Evolutionary conservation across 2,329 filamentous ascomycete genomes (phyloP).

Genomic region (Zymoseptoria crescenta): DNA sequence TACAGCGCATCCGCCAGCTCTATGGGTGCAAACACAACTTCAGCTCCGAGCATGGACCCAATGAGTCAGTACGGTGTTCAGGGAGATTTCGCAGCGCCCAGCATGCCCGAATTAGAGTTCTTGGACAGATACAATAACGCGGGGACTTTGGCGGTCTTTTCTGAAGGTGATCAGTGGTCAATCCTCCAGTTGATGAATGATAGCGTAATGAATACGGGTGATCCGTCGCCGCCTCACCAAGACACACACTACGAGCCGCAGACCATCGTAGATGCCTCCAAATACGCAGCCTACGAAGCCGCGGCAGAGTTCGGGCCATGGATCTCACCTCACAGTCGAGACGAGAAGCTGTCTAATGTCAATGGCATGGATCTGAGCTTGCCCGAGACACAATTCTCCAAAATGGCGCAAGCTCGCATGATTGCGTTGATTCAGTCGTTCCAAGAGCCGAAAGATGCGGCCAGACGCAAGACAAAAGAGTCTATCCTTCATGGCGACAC

Average conservation of each 20-base stretch:
- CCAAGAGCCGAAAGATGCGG: conserved; percentile 68
- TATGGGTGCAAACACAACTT: conserved; percentile 17
- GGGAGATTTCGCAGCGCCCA: conserved; percentile 12
- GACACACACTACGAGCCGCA: conserved; percentile 15
- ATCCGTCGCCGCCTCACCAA: conserved; percentile 19
- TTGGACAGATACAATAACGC: conserved; percentile 40
- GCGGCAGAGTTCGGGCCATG: not conserved
- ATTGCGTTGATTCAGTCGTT: conserved; percentile 74
- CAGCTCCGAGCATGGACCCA: conserved; percentile 16
- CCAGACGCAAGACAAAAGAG: conserved; percentile 66
- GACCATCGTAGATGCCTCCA: conserved; percentile 3
- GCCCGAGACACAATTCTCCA: conserved; percentile 72
- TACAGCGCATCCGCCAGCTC: conserved; percentile 5
- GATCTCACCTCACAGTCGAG: not conserved
- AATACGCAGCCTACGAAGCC: not conserved
- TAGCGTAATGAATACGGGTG: conserved; percentile 6
- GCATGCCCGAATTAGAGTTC: conserved; percentile 27
- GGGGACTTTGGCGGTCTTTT: conserved; percentile 78
- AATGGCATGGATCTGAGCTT: conserved; percentile 61
- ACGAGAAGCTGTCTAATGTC: conserved; percentile 6
- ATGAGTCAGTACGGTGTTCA: conserved; percentile 10
- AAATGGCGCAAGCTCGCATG: conserved; percentile 71
- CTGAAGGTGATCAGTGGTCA: conserved; percentile 73
- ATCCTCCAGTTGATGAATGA: not conserved
- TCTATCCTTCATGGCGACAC: conserved; percentile 71